Conservation (phyloP, 495 filamentous ascomycete species). For the Rhizodiscina lignyota region DNA sequence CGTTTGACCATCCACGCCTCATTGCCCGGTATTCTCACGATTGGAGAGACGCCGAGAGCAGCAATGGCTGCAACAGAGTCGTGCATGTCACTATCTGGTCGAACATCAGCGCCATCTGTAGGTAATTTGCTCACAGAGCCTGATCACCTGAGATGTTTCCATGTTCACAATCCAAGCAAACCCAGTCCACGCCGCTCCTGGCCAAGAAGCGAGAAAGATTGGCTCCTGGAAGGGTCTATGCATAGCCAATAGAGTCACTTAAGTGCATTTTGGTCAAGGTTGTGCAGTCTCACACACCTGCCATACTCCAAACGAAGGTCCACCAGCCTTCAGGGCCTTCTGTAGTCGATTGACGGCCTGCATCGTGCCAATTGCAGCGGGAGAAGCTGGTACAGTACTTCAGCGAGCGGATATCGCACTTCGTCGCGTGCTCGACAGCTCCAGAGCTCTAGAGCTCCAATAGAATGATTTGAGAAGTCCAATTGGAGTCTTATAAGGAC, state of each 20-base stretch:
- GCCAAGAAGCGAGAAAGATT: slow-evolving; percentile 55
- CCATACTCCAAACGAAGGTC: slow-evolving; percentile 43
- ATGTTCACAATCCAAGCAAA: slow-evolving; percentile 62
- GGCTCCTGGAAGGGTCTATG: slow-evolving; percentile 55
- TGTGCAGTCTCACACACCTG: no score
- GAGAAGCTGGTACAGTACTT: no score
- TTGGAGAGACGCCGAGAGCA: slow-evolving; percentile 18
- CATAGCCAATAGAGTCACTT: not conserved
- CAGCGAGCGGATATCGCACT: no score
- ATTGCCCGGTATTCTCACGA: slow-evolving; percentile 23
- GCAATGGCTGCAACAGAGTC: slow-evolving; percentile 49
- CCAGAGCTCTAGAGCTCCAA: slow-evolving; percentile 6
- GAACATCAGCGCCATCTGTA: not conserved
- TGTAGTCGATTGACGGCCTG: slow-evolving; percentile 46
- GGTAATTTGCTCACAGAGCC: not conserved
- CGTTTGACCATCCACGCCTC: slow-evolving; percentile 27
- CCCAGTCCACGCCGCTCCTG: slow-evolving; percentile 53
- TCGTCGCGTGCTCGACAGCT: no score
- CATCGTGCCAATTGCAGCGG: slow-evolving; percentile 35
- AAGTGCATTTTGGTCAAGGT: no score
- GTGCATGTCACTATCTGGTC: slow-evolving; percentile 59
- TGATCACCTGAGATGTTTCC: slow-evolving; percentile 56
- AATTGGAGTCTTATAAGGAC: no score
- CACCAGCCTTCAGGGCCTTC: slow-evolving; percentile 36
- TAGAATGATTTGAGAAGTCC: no score